phyloP scores from a whole-genome alignment of 371 early-diverging fungal species.

The Apophysomyces elegans region DNA sequence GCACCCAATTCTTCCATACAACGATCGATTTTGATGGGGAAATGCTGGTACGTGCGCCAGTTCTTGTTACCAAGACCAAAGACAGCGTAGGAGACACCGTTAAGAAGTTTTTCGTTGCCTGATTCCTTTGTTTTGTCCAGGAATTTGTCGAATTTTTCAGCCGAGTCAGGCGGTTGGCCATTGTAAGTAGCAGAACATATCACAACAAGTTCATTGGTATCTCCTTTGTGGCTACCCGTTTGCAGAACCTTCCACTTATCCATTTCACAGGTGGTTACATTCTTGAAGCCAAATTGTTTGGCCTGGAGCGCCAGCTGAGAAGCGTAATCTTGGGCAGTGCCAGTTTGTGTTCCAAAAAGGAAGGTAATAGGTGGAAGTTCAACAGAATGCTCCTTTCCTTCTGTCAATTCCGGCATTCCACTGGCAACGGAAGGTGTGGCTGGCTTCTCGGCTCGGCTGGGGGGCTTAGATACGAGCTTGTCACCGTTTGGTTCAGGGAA shows the following conservation, averaged over 20 bases:
- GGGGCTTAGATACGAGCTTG: background rate
- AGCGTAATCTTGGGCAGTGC: conserved; percentile 46
- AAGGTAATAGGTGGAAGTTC: conserved; percentile 36
- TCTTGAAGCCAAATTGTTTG: conserved; percentile 35
- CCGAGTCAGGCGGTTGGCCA: conserved; percentile 62
- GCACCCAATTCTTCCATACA: conserved; percentile 42
- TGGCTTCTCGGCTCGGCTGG: background rate
- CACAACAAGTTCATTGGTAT: conserved; percentile 31
- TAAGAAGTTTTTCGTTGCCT: conserved; percentile 26
- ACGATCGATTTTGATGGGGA: conserved; percentile 39
- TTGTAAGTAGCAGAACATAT: conserved; percentile 60
- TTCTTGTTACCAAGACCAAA: conserved; percentile 65
- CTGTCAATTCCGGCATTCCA: background rate
- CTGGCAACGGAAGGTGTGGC: conserved; percentile 13
- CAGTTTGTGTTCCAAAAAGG: conserved; percentile 47
- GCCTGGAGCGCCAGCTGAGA: conserved; percentile 32
- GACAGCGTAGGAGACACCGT: conserved; percentile 50
- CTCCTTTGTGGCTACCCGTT: conserved; percentile 16
- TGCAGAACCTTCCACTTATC: conserved; percentile 38
- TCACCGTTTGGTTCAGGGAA: conserved; percentile 37
- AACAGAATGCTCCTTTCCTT: conserved; percentile 2
- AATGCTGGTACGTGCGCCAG: conserved; percentile 63
- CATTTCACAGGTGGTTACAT: conserved; percentile 26
- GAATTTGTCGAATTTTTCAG: conserved; percentile 55
- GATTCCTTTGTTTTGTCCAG: conserved; percentile 32